Percentiles rank a stretch among this genome's conserved stretches.
These are phyloP conservation scores for Prunus mume DNA, from an alignment of 306 rosid genomes.

Conservation along the genomic window DNA sequence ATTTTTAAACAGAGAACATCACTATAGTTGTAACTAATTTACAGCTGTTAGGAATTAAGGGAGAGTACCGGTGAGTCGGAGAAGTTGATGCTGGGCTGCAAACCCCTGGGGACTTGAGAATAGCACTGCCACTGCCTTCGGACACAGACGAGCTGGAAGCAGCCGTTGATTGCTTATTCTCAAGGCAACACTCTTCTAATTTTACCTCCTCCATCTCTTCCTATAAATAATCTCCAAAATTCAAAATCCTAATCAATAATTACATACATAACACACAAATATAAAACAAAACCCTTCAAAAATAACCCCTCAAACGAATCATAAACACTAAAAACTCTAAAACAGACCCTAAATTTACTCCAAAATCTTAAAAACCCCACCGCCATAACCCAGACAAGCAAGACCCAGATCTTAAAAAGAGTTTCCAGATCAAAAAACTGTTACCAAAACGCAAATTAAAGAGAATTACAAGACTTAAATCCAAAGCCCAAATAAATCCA, in stretches of 20 bases:
- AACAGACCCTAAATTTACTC: constrained; percentile 26
- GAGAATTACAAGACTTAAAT: constrained; percentile 27
- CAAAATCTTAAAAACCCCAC: constrained; percentile 30
- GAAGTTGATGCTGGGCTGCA: constrained; percentile 66
- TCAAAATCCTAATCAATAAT: constrained; percentile 46
- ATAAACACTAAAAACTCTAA: constrained; percentile 34
- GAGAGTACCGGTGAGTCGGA: constrained; percentile 63
- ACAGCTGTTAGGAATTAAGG: constrained; percentile 20
- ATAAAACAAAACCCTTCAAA: constrained; percentile 18
- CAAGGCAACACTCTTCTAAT: constrained; percentile 76
- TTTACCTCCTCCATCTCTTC: constrained; percentile 62
- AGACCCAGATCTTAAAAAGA: constrained; percentile 63
- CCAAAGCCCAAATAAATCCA: constrained; percentile 4
- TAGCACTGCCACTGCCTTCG: constrained; percentile 70
- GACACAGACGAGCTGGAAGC: constrained; percentile 82
- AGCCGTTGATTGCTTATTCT: constrained; percentile 84
- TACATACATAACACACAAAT: constrained; percentile 7
- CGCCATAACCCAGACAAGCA: constrained; percentile 29
- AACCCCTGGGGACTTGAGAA: constrained; percentile 65
- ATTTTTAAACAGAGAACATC: neutral
- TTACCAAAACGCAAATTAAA: constrained; percentile 19
- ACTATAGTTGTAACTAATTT: constrained; percentile 6
- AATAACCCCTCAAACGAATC: constrained; percentile 4
- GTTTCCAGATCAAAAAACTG: constrained; percentile 49
- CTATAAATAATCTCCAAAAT: constrained; percentile 46